These are phyloP conservation scores for Periglandula ipomoeae DNA, from an alignment of 2,329 filamentous ascomycete genomes.

Conservation along the genomic window DNA sequence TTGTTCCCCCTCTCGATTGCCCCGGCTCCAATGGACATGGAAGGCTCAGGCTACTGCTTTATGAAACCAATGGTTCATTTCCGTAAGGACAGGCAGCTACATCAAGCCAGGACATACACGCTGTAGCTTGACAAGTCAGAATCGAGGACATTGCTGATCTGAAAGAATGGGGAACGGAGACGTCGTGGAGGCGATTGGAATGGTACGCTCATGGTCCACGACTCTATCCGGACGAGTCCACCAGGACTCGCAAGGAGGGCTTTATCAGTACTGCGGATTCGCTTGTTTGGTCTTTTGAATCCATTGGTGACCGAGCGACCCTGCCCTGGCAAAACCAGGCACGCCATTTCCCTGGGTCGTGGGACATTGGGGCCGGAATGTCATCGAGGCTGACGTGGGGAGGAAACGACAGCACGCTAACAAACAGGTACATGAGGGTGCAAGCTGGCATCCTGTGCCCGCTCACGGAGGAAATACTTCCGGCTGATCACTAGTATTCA, in stretches of 20 bases:
- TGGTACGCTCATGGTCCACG: not conserved
- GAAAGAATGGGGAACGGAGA: not conserved
- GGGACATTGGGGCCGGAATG: conserved; percentile 1
- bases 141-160: not conserved
- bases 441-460: not conserved
- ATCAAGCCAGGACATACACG: too few relatives aligned
- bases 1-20: too few relatives aligned
- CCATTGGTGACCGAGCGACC: not conserved
- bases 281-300: not conserved
- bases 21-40: too few relatives aligned
- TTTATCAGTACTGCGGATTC: not conserved
- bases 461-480: not conserved
- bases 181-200: not conserved
- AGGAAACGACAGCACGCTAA: not conserved
- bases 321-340: not conserved
- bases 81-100: too few relatives aligned
- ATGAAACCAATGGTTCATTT: too few relatives aligned
- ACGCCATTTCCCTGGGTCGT: not conserved
- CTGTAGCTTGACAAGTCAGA: not conserved
- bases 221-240: not conserved
- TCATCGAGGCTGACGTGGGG: not conserved
- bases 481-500: not conserved
- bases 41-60: too few relatives aligned
- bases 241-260: not conserved
- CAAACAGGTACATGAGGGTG: not conserved